A percentile compares a stretch with the other conserved stretches of the same genome.
These are phyloP conservation scores for Teratosphaeria destructans DNA, from an alignment of 2,329 filamentous ascomycete genomes.

Conservation along the genomic window DNA sequence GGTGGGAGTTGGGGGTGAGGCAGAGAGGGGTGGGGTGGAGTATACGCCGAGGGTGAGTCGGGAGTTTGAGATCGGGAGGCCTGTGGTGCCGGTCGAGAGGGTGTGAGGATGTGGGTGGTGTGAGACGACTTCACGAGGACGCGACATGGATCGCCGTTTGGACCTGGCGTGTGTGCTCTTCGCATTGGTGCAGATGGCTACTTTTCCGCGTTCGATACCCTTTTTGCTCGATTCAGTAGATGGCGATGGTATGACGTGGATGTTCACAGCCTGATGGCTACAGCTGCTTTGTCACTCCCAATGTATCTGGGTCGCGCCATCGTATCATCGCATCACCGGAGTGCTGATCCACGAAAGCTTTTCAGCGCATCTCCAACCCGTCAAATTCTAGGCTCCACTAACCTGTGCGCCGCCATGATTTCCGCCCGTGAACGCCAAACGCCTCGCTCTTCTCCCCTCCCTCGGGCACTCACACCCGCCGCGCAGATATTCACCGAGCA, in stretches of 20 bases:
- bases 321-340: not conserved
- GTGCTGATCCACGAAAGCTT: not conserved
- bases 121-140: not conserved
- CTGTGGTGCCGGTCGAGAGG: not conserved
- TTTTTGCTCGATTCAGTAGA: not conserved
- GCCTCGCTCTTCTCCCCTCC: not conserved
- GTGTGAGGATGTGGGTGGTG: not conserved
- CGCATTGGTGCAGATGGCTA: not conserved
- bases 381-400: not conserved
- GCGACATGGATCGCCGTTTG: not conserved
- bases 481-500: not conserved
- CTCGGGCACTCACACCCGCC: not conserved
- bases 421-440: not conserved
- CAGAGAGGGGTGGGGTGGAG: slow-evolving; percentile 11
- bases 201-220: not conserved
- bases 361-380: not conserved
- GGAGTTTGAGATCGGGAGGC: slow-evolving; percentile 27
- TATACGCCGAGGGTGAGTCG: slow-evolving; percentile 31
- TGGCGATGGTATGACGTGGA: not conserved
- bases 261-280: too few species aligned
- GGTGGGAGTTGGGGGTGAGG: slow-evolving; percentile 12
- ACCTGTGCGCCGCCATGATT: not conserved
- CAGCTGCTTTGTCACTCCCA: too few species aligned
- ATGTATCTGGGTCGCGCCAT: not conserved
- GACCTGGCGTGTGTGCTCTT: not conserved